Percentiles rank a stretch among this genome's conserved stretches.
Conservation (phyloP, 495 filamentous ascomycete species). For the Cercophora scortea region DNA sequence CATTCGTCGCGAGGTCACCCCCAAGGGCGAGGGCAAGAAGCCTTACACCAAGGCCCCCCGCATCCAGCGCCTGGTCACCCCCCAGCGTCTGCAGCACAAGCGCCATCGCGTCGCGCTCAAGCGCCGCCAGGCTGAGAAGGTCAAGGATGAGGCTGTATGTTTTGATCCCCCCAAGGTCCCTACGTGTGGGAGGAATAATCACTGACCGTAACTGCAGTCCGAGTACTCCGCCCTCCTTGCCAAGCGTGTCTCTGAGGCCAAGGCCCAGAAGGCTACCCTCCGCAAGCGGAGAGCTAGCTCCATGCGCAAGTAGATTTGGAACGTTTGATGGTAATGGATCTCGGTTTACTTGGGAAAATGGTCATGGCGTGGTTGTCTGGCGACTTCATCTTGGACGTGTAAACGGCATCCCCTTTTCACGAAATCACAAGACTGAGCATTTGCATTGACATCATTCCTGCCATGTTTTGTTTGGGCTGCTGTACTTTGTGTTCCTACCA, state of each 20-base stretch:
- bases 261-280: constrained; percentile 79
- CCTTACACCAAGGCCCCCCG: constrained; percentile 98
- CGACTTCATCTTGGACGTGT: constrained; percentile 23
- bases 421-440: constrained; percentile 20
- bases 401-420: constrained; percentile 19
- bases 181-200: not conserved
- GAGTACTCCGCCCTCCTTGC: constrained; percentile 91
- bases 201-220: constrained; percentile 51
- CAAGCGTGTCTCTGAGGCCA: constrained; percentile 92
- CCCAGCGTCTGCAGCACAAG: constrained; percentile 99
- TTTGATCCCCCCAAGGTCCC: not conserved
- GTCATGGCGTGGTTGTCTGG: constrained; percentile 26
- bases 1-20: constrained; percentile 93
- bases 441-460: constrained; percentile 16
- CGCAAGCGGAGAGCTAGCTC: constrained; percentile 95
- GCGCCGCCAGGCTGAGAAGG: constrained; percentile 87
- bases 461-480: not conserved
- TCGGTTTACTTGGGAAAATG: constrained; percentile 28
- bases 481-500: not conserved
- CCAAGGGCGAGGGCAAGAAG: constrained; percentile 92
- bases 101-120: constrained; percentile 94
- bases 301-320: constrained; percentile 72
- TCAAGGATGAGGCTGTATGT: constrained; percentile 97
- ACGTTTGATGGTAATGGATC: constrained; percentile 36
- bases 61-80: constrained; percentile 98